Base-by-base conservation (phyloP, 371 early-diverging fungal genomes). In the Lichtheimia ornata region DNA sequence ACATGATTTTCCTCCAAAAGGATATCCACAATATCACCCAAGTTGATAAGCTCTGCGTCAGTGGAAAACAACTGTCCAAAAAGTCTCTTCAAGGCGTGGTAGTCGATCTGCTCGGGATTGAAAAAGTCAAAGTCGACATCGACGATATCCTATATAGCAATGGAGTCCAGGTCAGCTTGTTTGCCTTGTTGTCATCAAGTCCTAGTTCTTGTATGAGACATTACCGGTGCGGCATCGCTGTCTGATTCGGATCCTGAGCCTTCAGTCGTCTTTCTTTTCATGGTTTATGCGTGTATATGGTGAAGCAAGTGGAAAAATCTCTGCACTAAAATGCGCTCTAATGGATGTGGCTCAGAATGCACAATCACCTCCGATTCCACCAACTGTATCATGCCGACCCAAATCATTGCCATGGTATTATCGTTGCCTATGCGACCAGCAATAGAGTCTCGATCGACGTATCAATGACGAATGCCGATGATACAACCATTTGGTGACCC, bases 61-160 rank as follows among this genome's bases (percentile, higher is more conserved):
- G 88, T 82, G 18, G 87, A 87, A 59, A 97, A 94, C 11, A 89
- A 73, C 57, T 91, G 91, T 20, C 64, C 71, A 13, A 97, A 62
- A 9, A 98, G 83, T 27, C 88, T 86, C 72, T 97, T 97, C 59
- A 97, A 74, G 12, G 95, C 92, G 65, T 96, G 97, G 65, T 89
- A 98, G 77, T 98, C 99, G 20, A 86, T 83, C 51, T 87, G 85
- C 59, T 89, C 85, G 17, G 94, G 92, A 58, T 93, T 93, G 76
- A 90, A 94, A 70, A 97, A 98, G 67, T 97, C 97, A 70, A 97
- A 97, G 64, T 96, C 95, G 13, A 97, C 94, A 61, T 97, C 86
- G 27, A 98, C 87, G 43, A 89, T 85, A 49, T 93, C 91, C 87
- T 88, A 58, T 25, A 58, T 18, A 18, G 40, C 1, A 5, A 20